phyloP scores from a whole-genome alignment of 352 stramenopile species.

The Globisporangium lucens region DNA sequence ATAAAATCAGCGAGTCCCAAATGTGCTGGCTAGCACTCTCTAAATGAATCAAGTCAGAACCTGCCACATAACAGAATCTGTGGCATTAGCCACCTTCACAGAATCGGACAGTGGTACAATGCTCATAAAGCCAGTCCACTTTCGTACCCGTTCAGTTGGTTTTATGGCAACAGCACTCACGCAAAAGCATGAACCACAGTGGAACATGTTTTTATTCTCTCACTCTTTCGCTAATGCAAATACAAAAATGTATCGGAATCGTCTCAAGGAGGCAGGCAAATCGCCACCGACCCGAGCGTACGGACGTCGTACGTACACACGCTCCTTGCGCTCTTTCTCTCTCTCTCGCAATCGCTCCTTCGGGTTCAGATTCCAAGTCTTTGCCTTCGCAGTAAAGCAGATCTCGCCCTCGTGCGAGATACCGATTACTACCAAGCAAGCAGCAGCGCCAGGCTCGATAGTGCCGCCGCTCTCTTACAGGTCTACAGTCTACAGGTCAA shows the following conservation, averaged over 20 bases:
- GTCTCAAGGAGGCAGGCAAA: background rate
- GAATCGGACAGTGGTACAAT: background rate
- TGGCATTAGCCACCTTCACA: background rate
- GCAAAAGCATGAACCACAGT: conserved; percentile 8
- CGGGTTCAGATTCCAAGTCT: conserved; percentile 5
- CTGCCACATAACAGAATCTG: background rate
- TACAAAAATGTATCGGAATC: background rate
- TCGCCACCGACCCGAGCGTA: background rate
- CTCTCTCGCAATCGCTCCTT: background rate
- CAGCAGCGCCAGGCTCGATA: background rate
- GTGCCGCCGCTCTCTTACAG: background rate
- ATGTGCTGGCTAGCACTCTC: background rate
- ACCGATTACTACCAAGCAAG: background rate
- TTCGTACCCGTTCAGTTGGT: conserved; percentile 7
- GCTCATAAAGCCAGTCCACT: conserved; percentile 4
- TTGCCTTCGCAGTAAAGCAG: background rate
- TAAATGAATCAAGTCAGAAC: background rate
- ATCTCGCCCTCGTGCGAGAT: background rate
- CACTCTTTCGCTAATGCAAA: background rate
- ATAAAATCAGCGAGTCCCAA: background rate
- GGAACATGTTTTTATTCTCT: background rate
- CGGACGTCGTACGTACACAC: background rate
- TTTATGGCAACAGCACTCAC: conserved; percentile 7
- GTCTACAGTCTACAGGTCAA: background rate
- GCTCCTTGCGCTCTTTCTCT: background rate